Base-by-base conservation (phyloP, 345 rosid genomes). In the Citrus inodora region DNA sequence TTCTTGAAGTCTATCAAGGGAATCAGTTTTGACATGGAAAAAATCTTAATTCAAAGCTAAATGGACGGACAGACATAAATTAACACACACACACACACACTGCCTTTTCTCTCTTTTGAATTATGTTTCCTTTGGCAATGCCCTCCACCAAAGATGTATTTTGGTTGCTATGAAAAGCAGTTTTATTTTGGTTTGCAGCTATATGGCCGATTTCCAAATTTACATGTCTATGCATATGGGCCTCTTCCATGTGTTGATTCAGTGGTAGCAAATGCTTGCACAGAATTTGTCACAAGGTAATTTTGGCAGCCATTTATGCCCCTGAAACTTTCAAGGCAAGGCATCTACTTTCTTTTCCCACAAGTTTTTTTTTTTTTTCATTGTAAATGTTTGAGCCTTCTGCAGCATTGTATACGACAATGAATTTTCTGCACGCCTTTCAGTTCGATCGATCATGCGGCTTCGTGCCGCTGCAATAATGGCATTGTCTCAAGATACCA, bases 341-440 rank as follows among this genome's bases (percentile, higher is more conserved):
- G 71, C 63, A 37, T 55, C 59, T 40, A 4, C 11, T 16, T 70
- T 60, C 35, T 55, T 69, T 27, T 38, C 33, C 30, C 22, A 7
- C 27, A 53, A 56, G 33, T 77, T 51, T 21, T 40, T 30, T 83
- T 51, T 13, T 48, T 63, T 28, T 76, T 48, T 48, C 64, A 64
- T 77, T 69, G 61, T 46, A 77, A 82, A 32, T 42, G 35, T 76
- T 81, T 81, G 84, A 81, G 80, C 83, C 78, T 79, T 87, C 80
- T 87, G 87, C 96, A 93, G 98, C 89, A 88, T 92, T 79, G 82
- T 93, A 79, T 91, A 90, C 77, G 83, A 90, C 89, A 88, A 91
- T 77, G 97, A 95, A 83, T 93, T 95, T 88, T 95, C 97, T 73
- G 78, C 99, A 51, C 88, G 97, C 72, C 97, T 95, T 81, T 95